phyloP scores from a whole-genome alignment of 768 basidiomycete genomes.

The Cystofilobasidium capitatum region DNA sequence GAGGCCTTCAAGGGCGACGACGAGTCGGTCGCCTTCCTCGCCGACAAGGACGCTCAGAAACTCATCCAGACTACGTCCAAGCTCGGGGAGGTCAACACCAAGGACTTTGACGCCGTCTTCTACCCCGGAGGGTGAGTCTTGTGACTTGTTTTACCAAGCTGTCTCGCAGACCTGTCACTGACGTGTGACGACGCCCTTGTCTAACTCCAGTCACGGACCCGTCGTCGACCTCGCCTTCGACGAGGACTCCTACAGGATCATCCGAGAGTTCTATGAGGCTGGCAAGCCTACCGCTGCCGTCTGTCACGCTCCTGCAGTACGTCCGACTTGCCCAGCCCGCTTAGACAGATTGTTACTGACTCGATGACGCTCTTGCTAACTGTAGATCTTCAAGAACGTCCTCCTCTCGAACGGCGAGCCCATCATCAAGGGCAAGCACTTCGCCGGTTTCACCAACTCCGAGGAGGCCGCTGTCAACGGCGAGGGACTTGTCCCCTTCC shows the following conservation, averaged over 20 bases:
- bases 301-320: conserved; percentile 63
- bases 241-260: conserved; percentile 50
- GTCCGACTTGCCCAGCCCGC: conserved; percentile 27
- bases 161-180: conserved; percentile 2
- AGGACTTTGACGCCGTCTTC: conserved; percentile 64
- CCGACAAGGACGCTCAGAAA: conserved; percentile 72
- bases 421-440: conserved; percentile 48
- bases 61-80: conserved; percentile 85
- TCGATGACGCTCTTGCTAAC: background rate
- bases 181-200: background rate
- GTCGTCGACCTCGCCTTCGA: conserved; percentile 60
- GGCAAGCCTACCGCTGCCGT: conserved; percentile 63
- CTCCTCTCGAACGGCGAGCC: conserved; percentile 41
- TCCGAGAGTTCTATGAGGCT: conserved; percentile 54
- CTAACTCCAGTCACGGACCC: conserved; percentile 51
- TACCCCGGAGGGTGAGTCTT: conserved; percentile 56
- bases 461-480: conserved; percentile 48
- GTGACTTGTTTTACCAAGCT: background rate
- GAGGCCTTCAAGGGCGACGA: conserved; percentile 58
- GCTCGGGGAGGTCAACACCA: conserved; percentile 66
- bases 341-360: background rate
- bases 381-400: background rate
- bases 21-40: conserved; percentile 54
- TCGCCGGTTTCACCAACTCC: conserved; percentile 55
- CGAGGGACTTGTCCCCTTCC: conserved; percentile 55